These are phyloP conservation scores for Effrenium voratum DNA, from an alignment of 73 alveolate species.

Conservation along the genomic window DNA sequence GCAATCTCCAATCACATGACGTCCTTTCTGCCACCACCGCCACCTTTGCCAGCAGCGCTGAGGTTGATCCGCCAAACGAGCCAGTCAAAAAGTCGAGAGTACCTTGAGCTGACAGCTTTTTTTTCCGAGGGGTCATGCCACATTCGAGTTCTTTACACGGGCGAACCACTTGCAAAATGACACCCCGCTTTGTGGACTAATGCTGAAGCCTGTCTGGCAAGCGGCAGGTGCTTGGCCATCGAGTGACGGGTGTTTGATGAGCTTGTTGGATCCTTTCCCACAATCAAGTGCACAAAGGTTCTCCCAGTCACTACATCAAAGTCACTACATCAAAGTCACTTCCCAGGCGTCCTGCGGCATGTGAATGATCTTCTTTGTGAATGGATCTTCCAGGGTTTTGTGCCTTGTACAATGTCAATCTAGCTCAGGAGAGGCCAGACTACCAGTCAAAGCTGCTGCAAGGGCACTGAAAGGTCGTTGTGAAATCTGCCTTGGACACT, in stretches of 20 bases:
- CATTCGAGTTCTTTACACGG: too few species aligned
- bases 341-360: constrained; percentile 49
- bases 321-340: not conserved
- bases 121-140: too few species aligned
- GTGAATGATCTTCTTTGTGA: constrained; percentile 59
- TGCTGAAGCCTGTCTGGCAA: not conserved
- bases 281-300: not conserved
- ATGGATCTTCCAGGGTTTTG: constrained; percentile 91
- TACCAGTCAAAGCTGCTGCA: not conserved
- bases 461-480: constrained; percentile 66
- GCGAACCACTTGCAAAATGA: too few species aligned
- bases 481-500: constrained; percentile 51
- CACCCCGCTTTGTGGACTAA: too few species aligned
- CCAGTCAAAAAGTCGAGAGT: constrained; percentile 95
- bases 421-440: not conserved
- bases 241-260: constrained; percentile 89
- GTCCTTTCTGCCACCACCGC: constrained; percentile 42
- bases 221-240: constrained; percentile 78
- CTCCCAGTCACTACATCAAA: not conserved
- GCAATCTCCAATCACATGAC: not conserved
- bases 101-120: too few species aligned
- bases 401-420: not conserved
- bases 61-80: constrained; percentile 94
- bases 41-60: constrained; percentile 64
- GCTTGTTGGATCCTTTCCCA: constrained; percentile 32